These are phyloP conservation scores for Trichoderma sp. DNA, from an alignment of 2,329 filamentous ascomycete genomes.

Conservation along the genomic window DNA sequence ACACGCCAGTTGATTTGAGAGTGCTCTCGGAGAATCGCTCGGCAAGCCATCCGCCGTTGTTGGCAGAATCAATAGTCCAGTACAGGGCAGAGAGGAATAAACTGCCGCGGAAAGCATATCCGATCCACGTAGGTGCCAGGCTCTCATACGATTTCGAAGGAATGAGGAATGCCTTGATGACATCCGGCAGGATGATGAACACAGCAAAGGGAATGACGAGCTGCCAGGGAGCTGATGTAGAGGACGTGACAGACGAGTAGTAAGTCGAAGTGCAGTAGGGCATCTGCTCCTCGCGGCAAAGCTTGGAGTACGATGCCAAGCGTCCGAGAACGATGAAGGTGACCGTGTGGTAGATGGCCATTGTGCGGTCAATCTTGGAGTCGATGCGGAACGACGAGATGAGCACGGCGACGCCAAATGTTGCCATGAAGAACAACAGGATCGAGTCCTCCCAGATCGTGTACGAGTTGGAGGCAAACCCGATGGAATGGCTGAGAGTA, in stretches of 20 bases:
- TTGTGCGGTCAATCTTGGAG: conserved; percentile 64
- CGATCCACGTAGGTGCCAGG: conserved; percentile 81
- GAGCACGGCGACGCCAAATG: conserved; percentile 77
- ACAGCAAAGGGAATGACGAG: conserved; percentile 76
- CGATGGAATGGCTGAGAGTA: conserved; percentile 82
- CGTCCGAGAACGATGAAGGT: conserved; percentile 79
- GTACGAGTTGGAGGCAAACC: conserved; percentile 96
- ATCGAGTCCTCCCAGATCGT: conserved; percentile 99
- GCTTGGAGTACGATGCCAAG: conserved; percentile 80
- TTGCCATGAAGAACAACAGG: conserved; percentile 84
- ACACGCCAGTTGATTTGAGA: conserved; percentile 73
- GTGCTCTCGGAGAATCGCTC: conserved; percentile 53
- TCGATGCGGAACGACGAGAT: conserved; percentile 75
- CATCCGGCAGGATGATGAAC: conserved; percentile 68
- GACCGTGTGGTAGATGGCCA: conserved; percentile 83
- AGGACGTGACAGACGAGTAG: conserved; percentile 88
- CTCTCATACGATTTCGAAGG: conserved; percentile 88
- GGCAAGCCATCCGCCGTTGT: conserved; percentile 80
- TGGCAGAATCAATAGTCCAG: conserved; percentile 87
- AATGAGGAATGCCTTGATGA: conserved; percentile 77
- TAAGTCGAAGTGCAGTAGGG: conserved; percentile 94
- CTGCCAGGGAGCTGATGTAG: conserved; percentile 91
- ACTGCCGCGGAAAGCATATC: conserved; percentile 73
- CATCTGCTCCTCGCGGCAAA: conserved; percentile 98
- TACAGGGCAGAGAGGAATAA: conserved; percentile 76